Evolutionary conservation across 352 stramenopile species (phyloP).

Genomic region (Aphanomyces invadans): DNA sequence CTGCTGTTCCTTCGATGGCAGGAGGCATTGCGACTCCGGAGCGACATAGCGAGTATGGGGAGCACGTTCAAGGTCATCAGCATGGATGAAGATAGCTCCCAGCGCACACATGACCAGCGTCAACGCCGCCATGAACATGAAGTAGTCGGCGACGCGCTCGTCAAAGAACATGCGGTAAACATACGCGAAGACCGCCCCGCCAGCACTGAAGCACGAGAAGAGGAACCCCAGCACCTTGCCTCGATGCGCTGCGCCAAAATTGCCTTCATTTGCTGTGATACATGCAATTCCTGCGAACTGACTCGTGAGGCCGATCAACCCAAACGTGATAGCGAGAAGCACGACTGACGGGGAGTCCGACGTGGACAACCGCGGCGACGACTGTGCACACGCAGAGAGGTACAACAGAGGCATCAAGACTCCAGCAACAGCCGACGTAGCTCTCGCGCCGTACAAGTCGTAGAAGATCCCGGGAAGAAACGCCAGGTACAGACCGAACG

Average conservation of each 20-base stretch:
- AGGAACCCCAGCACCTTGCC: slow-evolving; percentile 66
- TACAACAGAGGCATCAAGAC: slow-evolving; percentile 40
- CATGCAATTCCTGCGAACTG: slow-evolving; percentile 66
- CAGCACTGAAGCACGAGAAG: slow-evolving; percentile 56
- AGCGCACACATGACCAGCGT: background rate
- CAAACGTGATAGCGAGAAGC: slow-evolving; percentile 46
- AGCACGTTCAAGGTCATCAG: too few species aligned
- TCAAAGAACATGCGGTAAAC: slow-evolving; percentile 56
- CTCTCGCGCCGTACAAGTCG: slow-evolving; percentile 53
- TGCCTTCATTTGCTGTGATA: slow-evolving; percentile 58
- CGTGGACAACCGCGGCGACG: slow-evolving; percentile 27
- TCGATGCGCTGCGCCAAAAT: slow-evolving; percentile 53
- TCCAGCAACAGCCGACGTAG: slow-evolving; percentile 37
- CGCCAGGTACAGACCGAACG: slow-evolving; percentile 70
- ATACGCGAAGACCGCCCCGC: slow-evolving; percentile 57
- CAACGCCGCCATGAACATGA: slow-evolving; percentile 47
- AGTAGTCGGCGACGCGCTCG: slow-evolving; percentile 46
- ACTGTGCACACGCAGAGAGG: slow-evolving; percentile 32
- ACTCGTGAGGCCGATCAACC: slow-evolving; percentile 44
- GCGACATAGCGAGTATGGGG: too few species aligned
- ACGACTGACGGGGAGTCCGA: slow-evolving; percentile 37
- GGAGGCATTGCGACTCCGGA: background rate
- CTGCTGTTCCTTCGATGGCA: too few species aligned
- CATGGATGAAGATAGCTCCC: slow-evolving; percentile 11
- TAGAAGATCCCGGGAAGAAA: slow-evolving; percentile 55